Conservation (phyloP, 78 protist genomes). For the Dictyostelium brefeldianum region DNA sequence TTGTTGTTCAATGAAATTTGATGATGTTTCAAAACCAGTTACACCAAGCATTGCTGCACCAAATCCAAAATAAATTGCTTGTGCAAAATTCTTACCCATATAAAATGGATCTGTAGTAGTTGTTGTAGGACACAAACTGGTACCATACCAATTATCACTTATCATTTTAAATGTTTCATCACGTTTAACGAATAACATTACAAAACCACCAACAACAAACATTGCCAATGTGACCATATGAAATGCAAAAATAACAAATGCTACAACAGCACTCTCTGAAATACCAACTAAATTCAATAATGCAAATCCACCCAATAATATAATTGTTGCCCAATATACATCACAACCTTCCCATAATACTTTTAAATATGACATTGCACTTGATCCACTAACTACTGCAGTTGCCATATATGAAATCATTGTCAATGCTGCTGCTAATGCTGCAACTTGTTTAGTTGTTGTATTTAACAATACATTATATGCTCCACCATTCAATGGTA, state of each 20-base stretch:
- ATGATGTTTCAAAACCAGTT: conserved; percentile 93
- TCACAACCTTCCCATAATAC: conserved; percentile 28
- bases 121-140: too few relatives aligned
- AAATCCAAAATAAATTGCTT: conserved; percentile 89
- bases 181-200: neutral
- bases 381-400: conserved; percentile 84
- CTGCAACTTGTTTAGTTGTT: conserved; percentile 86
- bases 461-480: conserved; percentile 91
- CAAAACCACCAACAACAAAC: conserved; percentile 65
- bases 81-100: conserved; percentile 37
- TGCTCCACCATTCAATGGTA: conserved; percentile 93
- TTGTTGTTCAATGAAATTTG: conserved; percentile 94
- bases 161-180: conserved; percentile 13
- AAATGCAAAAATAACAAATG: conserved; percentile 80
- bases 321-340: conserved; percentile 69
- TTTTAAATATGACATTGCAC: conserved; percentile 64
- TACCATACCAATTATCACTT: conserved; percentile 25
- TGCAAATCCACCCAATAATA: conserved; percentile 75
- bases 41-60: conserved; percentile 93
- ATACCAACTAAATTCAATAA: conserved; percentile 81
- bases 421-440: conserved; percentile 90
- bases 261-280: conserved; percentile 87
- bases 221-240: conserved; percentile 83
- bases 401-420: conserved; percentile 93
- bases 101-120: neutral